Evolutionary conservation across 306 rosid species (phyloP), one percentile per base, ranked within the genome.

Genomic region (Psophocarpus tetragonolobus): DNA sequence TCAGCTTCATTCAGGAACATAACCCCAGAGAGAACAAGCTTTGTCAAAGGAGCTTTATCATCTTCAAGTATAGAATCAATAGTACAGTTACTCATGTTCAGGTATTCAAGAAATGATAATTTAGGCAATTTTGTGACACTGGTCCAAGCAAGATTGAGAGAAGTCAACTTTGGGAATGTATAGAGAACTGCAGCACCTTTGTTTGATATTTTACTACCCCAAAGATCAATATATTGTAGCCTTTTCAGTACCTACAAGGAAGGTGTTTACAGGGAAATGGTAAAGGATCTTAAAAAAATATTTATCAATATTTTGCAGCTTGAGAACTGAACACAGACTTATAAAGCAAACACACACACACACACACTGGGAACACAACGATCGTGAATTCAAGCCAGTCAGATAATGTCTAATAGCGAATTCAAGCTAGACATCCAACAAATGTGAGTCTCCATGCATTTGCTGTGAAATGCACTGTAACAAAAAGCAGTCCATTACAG

Each of bases 191-290:
- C 60, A 73, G 90, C 89, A 72, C 97, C 96, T 38, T 80, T n/a
- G 63, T 92, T 87, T 53, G 98, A 87, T 85, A 95, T 80, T 76
- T 86, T 60, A 86, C 97, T 95, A 73, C 95, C 98, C 97, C 97
- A 95, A 75, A 95, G 84, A 80, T 92, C 97, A 75, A 95, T 91
- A 84, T 88, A 85, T 38, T 84, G 88, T 71, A 95, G 81, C 71
- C 87, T 85, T 62, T 87, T 77, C 74, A 95, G 93, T 63, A 88
- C 96, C 98, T 92, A 78, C 60, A 45, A 36, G 36, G 61, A 71
- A 51, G 21, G 13, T 17, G 63, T 56, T 70, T 36, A 57, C 73
- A 68, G 41, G 36, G 30, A 72, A 23, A 77, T 17, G 17, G 68
- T 26, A 54, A 47, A 51, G 56, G 36, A 57, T 74, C 75, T 11